Conservation (phyloP, 176 grass and related monocot species). For the Eleusine indica region DNA sequence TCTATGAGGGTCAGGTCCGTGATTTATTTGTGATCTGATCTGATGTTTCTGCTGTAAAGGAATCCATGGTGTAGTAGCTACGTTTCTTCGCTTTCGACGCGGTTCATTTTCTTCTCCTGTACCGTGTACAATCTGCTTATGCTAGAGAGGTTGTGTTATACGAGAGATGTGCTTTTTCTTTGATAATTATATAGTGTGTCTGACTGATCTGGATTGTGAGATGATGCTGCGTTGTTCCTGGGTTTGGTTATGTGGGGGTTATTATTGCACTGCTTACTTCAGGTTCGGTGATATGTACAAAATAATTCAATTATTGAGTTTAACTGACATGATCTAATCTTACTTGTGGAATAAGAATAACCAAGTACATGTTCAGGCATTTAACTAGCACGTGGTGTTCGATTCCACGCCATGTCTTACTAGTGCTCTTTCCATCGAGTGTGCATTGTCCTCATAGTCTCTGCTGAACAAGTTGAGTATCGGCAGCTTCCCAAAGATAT, state of each 20-base stretch:
- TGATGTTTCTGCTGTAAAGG: constrained; percentile 40
- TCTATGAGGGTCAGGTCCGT: constrained; percentile 42
- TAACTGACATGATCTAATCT: neutral
- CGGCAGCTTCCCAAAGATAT: neutral
- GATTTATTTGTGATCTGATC: constrained; percentile 48
- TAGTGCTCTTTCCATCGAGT: neutral
- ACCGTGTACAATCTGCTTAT: constrained; percentile 36
- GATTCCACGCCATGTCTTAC: neutral
- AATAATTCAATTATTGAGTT: constrained; percentile 12
- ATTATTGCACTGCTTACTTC: constrained; percentile 26
- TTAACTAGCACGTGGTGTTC: constrained; percentile 1
- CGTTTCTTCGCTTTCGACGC: neutral
- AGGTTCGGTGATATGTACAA: constrained; percentile 14
- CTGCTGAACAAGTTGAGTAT: neutral
- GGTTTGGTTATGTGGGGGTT: neutral
- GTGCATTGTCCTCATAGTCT: too few relatives aligned
- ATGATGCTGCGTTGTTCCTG: neutral
- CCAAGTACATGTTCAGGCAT: constrained; percentile 6
- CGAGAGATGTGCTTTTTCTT: constrained; percentile 37
- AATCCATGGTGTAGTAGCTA: constrained; percentile 22
- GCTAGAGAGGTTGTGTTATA: constrained; percentile 40
- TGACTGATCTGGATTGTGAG: neutral
- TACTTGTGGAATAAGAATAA: constrained; percentile 36
- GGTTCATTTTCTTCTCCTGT: constrained; percentile 34
- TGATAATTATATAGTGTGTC: neutral